Evolutionary conservation across 768 basidiomycete genomes (phyloP).

Genomic region (Macrolepiota albuminosa): DNA sequence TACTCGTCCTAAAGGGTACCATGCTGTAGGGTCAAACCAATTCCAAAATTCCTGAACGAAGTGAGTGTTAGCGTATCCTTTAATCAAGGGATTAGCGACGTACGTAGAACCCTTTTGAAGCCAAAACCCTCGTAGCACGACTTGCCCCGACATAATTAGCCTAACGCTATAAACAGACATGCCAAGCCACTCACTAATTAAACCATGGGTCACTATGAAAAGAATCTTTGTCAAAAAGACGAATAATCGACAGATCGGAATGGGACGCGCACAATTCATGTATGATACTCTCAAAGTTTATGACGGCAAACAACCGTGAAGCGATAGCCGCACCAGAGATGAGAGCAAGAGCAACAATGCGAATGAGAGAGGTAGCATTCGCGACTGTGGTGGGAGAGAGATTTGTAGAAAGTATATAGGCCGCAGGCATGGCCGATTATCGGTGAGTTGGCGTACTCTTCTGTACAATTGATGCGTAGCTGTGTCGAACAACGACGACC

Average conservation of each 20-base stretch:
- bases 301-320: conserved; percentile 93
- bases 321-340: conserved; percentile 95
- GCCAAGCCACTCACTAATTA: conserved; percentile 74
- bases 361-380: conserved; percentile 87
- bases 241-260: neutral
- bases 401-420: conserved; percentile 68
- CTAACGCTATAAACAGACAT: conserved; percentile 9
- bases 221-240: conserved; percentile 10
- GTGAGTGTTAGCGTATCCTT: neutral
- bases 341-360: conserved; percentile 83
- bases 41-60: conserved; percentile 93
- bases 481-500: neutral
- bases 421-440: conserved; percentile 59
- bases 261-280: conserved; percentile 89
- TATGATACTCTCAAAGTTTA: conserved; percentile 98
- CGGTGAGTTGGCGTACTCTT: conserved; percentile 14
- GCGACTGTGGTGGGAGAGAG: conserved; percentile 67
- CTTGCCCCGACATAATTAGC: conserved; percentile 34
- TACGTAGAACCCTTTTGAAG: conserved; percentile 94
- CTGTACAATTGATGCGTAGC: neutral
- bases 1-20: conserved; percentile 98
- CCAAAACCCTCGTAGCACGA: conserved; percentile 89
- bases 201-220: conserved; percentile 87
- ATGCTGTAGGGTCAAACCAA: conserved; percentile 99
- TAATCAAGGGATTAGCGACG: conserved; percentile 22